Evolutionary conservation across 345 rosid genomes (phyloP), one percentile per base, ranked within the genome.

Genomic region (Mangifera indica): DNA sequence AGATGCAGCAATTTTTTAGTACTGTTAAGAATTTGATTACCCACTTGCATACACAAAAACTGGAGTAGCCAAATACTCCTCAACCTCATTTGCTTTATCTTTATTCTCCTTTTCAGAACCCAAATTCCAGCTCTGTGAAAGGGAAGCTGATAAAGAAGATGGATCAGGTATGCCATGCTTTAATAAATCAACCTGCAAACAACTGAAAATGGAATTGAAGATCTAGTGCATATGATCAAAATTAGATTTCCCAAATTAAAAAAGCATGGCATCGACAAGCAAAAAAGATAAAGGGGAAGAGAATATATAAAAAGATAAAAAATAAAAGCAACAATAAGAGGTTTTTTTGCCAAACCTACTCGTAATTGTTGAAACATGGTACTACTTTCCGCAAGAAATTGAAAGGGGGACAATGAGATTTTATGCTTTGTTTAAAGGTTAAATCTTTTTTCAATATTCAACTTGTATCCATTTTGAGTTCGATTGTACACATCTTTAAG

Each of bases 131-230:
- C 82, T 80, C 61, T 78, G 87, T 12, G 79, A 63, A 67, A 87
- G 88, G 37, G 81, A 62, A 48, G 81, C 63, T 34, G 80, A 66
- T 32, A 85, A 69, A 24, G 79, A 84, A 82, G 93, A 92, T 34
- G 93, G 97, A 83, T 92, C 97, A 51, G 95, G 89, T 73, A 92
- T 88, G 66, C 89, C 86, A 79, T 89, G 93, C 71, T 92, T 92
- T 83, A 92, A 73, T 82, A 89, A 79, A 84, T 88, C 97, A 68
- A 92, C 95, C 97, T 92, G 87, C 69, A 78, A 54, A 61, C 3
- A 29, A 4, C 59, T 20, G 60, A 26, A 58, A 21, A 29, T 7
- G 42, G 52, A 34, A 25, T n/a, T 5, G 45, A 42, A 70, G 44
- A 21, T 45, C 29, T 9, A 48, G 1, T 46, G 12, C 24, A 7